Base-by-base conservation (phyloP, 768 basidiomycete genomes). In the Tricholoma hemisulphureum region DNA sequence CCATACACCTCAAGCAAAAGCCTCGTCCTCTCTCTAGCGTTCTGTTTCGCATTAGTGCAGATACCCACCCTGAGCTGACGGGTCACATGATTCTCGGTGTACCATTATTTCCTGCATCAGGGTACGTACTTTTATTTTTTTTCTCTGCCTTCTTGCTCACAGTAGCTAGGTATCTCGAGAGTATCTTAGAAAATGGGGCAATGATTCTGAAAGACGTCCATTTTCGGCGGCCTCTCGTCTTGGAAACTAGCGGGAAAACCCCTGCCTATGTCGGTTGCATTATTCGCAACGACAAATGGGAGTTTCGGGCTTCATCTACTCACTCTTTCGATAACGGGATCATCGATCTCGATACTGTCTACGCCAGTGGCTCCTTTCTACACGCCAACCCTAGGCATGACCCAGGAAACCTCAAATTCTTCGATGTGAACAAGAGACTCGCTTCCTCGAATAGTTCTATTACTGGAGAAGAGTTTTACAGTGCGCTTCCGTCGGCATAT, bases 1-100 rank as follows among this genome's bases (percentile, higher is more conserved):
- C 50, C 8, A 58, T 53, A 34, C 57, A 51, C 14, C 57, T 58
- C 21, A 34, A 28, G 28, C n/a, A 58, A 29, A 51, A 45, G 23
- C 26, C 35, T 31, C 49, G 57, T n/a, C 57, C 57, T 52, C 51
- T 58, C 13, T 31, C 49, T 24, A 52, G 57, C 32, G 13, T 16
- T 41, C 16, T 37, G 34, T 58, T 53, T 18, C 57, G 57, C n/a
- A 21, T 58, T 14, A 58, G 51, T 24, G 24, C 18, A 6, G 57
- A 53, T 23, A 58, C 57, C 24, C 57, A 58, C 24, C 57, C 57
- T 7, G 57, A 58, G 16, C 57, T 58, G 21, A 14, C 57, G 23
- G 57, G 57, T 6, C 57, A 58, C 34, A 32, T 58, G 24, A 58
- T 58, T 9, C 48, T 53, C 39, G 57, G 48, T 26, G 26, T 31